phyloP scores from a whole-genome alignment of 202 grass and related monocot species.

The Schoenoplectus triqueter region DNA sequence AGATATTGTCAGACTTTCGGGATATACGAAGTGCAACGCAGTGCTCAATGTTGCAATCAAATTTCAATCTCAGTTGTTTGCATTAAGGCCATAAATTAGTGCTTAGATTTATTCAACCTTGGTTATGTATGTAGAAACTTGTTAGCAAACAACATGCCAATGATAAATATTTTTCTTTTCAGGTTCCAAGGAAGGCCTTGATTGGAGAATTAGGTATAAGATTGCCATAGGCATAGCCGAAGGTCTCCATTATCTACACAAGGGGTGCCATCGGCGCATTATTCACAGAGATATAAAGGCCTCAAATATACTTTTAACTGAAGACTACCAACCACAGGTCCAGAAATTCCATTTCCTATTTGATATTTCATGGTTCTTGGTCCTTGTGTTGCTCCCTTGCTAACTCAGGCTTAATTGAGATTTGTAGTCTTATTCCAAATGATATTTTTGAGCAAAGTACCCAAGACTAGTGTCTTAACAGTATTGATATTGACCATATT shows the following conservation, averaged over 20 bases:
- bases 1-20: neutral
- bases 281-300: slow-evolving; percentile 99
- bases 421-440: neutral
- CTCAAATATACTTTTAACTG: slow-evolving; percentile 95
- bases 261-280: slow-evolving; percentile 92
- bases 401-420: slow-evolving; percentile 1
- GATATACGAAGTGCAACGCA: neutral
- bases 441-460: slow-evolving; percentile 1
- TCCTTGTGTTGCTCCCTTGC: neutral
- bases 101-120: neutral
- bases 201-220: slow-evolving; percentile 80
- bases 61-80: neutral
- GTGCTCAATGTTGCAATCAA: neutral
- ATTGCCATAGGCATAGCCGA: slow-evolving; percentile 87
- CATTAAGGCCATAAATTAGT: neutral
- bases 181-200: slow-evolving; percentile 79
- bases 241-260: slow-evolving; percentile 91
- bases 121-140: neutral
- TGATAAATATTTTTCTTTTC: slow-evolving; percentile 55
- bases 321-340: slow-evolving; percentile 93
- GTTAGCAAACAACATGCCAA: slow-evolving; percentile 32
- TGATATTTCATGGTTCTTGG: neutral
- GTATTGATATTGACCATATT: neutral
- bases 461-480: slow-evolving; percentile 1
- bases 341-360: neutral